phyloP scores from a whole-genome alignment of 2,329 filamentous ascomycete species.

The Paraconiothyrium brasiliense region DNA sequence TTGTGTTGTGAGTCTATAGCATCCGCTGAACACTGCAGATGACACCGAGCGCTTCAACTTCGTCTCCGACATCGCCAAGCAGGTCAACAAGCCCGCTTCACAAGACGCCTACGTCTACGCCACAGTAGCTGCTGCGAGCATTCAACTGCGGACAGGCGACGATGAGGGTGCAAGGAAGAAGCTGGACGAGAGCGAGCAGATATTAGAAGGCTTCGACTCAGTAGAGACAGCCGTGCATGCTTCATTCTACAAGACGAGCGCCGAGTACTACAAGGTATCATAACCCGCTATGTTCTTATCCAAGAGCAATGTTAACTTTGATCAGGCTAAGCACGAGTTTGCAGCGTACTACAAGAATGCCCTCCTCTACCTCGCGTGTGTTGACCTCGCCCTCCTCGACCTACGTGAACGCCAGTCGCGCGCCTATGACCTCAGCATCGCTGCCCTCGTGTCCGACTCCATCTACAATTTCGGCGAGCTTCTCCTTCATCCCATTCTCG shows the following conservation, averaged over 20 bases:
- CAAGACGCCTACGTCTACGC: conserved; percentile 97
- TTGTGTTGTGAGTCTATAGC: too few species aligned
- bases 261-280: conserved; percentile 84
- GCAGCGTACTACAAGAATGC: conserved; percentile 97
- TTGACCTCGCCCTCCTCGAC: conserved; percentile 80
- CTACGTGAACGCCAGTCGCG: conserved; percentile 79
- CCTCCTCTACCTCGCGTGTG: conserved; percentile 95
- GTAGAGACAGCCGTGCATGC: conserved; percentile 96
- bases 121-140: conserved; percentile 85
- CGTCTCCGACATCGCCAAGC: conserved; percentile 81
- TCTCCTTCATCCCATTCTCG: conserved; percentile 94
- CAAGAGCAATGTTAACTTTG: conserved; percentile 11
- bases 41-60: conserved; percentile 87
- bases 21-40: conserved; percentile 64
- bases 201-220: conserved; percentile 90
- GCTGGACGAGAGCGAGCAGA: conserved; percentile 84
- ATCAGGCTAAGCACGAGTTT: conserved; percentile 82
- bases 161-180: conserved; percentile 85
- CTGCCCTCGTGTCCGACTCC: conserved; percentile 88
- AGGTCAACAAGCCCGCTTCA: conserved; percentile 89
- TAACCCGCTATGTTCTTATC: not conserved
- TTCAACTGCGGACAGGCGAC: conserved; percentile 82
- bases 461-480: conserved; percentile 99
- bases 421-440: conserved; percentile 91
- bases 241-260: conserved; percentile 94